Evolutionary conservation across 257 asterid genomes (phyloP).

Genomic region (Solanum pimpinellifolium): DNA sequence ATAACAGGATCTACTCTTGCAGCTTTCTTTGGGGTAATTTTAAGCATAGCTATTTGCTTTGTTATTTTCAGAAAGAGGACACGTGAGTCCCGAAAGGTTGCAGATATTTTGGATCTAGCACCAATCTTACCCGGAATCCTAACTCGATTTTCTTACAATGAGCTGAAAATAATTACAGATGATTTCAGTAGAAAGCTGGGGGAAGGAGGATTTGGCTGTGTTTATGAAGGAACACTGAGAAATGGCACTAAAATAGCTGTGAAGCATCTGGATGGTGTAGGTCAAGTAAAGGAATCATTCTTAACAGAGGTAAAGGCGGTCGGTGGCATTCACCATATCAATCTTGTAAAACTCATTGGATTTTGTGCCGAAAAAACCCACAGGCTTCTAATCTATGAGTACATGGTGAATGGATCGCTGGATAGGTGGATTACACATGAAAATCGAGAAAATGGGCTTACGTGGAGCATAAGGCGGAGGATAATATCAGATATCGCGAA

Average conservation of each 20-base stretch:
- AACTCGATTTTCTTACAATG: not conserved
- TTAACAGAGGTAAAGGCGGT: constrained; percentile 7
- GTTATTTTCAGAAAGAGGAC: not conserved
- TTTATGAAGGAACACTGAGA: constrained; percentile 1
- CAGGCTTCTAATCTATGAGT: not conserved
- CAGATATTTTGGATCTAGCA: not conserved
- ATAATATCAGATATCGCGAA: not conserved
- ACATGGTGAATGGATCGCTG: not conserved
- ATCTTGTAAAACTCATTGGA: constrained; percentile 10
- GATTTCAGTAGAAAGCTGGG: constrained; percentile 10
- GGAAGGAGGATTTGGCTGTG: constrained; percentile 16
- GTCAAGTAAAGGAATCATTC: constrained; percentile 2
- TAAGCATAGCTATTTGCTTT: not conserved
- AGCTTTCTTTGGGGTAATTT: not conserved
- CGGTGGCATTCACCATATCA: constrained; percentile 12
- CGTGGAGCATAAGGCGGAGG: not conserved
- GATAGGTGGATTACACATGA: not conserved
- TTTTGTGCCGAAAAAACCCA: not conserved
- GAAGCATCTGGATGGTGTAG: not conserved
- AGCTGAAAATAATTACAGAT: not conserved
- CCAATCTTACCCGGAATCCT: not conserved
- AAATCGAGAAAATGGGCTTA: not conserved
- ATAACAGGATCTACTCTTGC: not conserved
- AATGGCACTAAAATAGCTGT: constrained; percentile 12
- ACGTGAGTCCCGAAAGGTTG: not conserved